A percentile compares a stretch with the other conserved stretches of the same genome.
Conservation (phyloP, 2,329 filamentous ascomycete species). For the Penicillium frequentans region DNA sequence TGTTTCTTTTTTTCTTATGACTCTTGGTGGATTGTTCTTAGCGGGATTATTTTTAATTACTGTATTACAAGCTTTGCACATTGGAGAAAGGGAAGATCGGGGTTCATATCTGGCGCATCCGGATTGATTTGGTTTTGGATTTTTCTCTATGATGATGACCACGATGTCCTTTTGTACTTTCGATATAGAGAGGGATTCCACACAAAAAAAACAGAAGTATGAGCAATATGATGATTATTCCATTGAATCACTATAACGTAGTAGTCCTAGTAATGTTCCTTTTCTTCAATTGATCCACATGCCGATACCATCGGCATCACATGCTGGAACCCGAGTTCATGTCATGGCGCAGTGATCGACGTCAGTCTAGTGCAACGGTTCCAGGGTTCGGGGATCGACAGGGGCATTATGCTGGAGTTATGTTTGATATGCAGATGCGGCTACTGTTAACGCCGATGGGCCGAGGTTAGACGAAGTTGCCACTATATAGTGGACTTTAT, state of each 20-base stretch:
- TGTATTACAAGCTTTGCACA: conserved; percentile 8
- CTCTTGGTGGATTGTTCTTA: neutral
- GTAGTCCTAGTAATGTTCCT: neutral
- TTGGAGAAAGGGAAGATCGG: neutral
- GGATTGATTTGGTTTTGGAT: neutral
- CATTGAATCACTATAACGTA: neutral
- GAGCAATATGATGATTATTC: conserved; percentile 5
- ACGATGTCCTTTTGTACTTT: conserved; percentile 4
- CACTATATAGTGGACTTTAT: too few relatives aligned
- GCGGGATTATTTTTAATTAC: conserved; percentile 8
- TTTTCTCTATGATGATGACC: conserved; percentile 8
- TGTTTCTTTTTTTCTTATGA: neutral
- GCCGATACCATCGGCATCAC: neutral
- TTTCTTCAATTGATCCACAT: neutral
- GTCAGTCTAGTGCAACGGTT: neutral
- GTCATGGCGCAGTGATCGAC: neutral
- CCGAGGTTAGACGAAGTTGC: neutral
- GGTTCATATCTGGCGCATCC: conserved; percentile 3
- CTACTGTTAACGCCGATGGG: neutral
- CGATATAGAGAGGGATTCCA: conserved; percentile 5
- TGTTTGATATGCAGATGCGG: neutral
- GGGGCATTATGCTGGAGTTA: neutral
- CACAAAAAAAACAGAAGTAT: conserved; percentile 3
- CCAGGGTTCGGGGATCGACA: neutral
- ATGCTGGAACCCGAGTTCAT: neutral